A percentile compares a stretch with the other conserved stretches of the same genome.
phyloP scores from a whole-genome alignment of 169 alveolate species.

The Blepharisma undulans region DNA sequence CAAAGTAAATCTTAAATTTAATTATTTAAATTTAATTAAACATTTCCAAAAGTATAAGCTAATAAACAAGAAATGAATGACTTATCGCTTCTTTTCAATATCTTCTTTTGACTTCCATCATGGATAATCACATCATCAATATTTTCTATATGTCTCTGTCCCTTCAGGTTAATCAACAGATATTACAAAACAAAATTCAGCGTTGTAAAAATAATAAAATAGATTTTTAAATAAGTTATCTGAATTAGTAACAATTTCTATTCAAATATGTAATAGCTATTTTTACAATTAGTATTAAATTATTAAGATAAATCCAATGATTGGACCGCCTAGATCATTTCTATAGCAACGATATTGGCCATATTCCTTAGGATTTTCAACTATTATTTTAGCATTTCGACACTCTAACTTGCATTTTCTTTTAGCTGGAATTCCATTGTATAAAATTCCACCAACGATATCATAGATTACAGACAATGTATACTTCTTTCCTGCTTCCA shows the following conservation, averaged over 20 bases:
- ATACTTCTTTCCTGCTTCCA: neutral
- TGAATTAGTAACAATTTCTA: too few relatives aligned
- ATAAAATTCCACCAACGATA: neutral
- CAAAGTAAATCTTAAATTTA: too few relatives aligned
- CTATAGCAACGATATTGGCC: neutral
- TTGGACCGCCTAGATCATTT: neutral
- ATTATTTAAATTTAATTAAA: neutral
- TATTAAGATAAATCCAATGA: neutral
- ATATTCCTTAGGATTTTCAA: neutral
- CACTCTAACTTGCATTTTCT: neutral
- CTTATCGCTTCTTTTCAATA: neutral
- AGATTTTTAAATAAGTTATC: too few relatives aligned
- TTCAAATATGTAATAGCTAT: too few relatives aligned
- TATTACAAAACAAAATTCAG: too few relatives aligned
- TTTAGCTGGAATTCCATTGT: neutral
- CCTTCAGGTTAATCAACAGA: too few relatives aligned
- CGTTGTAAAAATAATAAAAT: too few relatives aligned
- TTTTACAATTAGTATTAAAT: too few relatives aligned
- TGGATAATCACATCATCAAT: conserved; percentile 15
- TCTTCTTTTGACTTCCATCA: neutral
- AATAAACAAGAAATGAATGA: conserved; percentile 13
- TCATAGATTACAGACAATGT: neutral
- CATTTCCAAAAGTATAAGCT: conserved; percentile 17
- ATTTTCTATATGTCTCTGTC: neutral
- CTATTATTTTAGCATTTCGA: too few relatives aligned